Conservation (phyloP, 331 rosid species). For the Rhamnella rubrinervis region DNA sequence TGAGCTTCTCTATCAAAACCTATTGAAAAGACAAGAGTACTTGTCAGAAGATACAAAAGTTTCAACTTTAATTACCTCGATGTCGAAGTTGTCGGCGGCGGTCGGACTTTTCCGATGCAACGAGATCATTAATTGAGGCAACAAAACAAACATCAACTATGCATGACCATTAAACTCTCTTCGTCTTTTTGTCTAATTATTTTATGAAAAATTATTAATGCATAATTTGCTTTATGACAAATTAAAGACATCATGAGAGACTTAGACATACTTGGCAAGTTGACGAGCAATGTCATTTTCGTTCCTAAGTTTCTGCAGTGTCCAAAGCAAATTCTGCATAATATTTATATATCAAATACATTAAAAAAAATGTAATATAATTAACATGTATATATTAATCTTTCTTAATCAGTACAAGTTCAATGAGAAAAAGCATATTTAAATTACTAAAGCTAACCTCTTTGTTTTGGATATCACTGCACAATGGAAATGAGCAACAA, state of each 20-base stretch:
- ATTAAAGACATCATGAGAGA: background rate
- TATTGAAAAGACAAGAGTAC: background rate
- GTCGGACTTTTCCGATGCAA: constrained; percentile 41
- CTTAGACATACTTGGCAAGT: constrained; percentile 34
- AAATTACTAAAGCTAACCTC: constrained; percentile 26
- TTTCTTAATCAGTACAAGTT: too few species aligned
- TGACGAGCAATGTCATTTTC: constrained; percentile 43
- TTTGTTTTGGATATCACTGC: constrained; percentile 44
- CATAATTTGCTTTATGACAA: background rate
- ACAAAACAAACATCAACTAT: background rate
- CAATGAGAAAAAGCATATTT: too few species aligned
- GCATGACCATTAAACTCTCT: background rate
- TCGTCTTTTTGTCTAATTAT: background rate
- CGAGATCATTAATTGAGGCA: background rate
- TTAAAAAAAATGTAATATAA: background rate
- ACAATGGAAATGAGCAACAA: background rate
- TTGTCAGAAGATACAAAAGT: background rate
- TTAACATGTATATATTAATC: background rate
- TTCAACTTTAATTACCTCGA: constrained; percentile 48
- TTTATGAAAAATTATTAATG: background rate
- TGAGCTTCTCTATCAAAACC: background rate
- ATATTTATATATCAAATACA: background rate
- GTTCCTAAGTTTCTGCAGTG: constrained; percentile 34
- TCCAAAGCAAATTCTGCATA: constrained; percentile 37
- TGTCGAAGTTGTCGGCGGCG: constrained; percentile 53